Conservation (phyloP, 164 flowering plant species). For the Vitis labrusca region DNA sequence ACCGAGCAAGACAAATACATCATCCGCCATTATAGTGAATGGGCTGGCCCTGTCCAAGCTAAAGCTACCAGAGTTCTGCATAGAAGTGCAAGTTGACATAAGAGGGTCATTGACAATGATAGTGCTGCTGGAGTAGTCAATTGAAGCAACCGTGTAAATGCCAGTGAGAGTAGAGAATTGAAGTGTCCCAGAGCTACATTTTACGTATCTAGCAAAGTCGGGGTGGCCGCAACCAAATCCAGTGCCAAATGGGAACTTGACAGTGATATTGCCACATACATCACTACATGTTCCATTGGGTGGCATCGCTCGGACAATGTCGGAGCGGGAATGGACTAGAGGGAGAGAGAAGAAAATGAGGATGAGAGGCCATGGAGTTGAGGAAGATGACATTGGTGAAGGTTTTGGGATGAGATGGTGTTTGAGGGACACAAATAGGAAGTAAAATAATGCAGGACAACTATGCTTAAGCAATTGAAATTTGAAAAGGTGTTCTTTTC, state of each 20-base stretch:
- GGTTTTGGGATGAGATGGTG: neutral
- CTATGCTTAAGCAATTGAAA: neutral
- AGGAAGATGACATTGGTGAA: constrained; percentile 17
- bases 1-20: constrained; percentile 55
- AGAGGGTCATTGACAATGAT: constrained; percentile 46
- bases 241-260: constrained; percentile 60
- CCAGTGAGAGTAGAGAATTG: constrained; percentile 53
- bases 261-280: constrained; percentile 43
- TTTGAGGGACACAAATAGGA: neutral
- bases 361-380: constrained; percentile 2
- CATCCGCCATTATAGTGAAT: constrained; percentile 23
- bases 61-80: constrained; percentile 76
- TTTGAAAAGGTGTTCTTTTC: constrained; percentile 14
- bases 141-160: constrained; percentile 37
- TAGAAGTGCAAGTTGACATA: constrained; percentile 66
- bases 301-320: constrained; percentile 9
- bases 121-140: constrained; percentile 44
- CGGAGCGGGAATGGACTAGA: constrained; percentile 2
- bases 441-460: neutral
- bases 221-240: constrained; percentile 73
- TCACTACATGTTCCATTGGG: constrained; percentile 31
- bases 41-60: constrained; percentile 48
- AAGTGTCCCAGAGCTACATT: constrained; percentile 39
- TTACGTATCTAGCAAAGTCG: constrained; percentile 42
- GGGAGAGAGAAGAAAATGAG: constrained; percentile 16